These are phyloP conservation scores for Rhodosporidiobolus sp. DNA, from an alignment of 768 basidiomycete genomes.

Conservation along the genomic window DNA sequence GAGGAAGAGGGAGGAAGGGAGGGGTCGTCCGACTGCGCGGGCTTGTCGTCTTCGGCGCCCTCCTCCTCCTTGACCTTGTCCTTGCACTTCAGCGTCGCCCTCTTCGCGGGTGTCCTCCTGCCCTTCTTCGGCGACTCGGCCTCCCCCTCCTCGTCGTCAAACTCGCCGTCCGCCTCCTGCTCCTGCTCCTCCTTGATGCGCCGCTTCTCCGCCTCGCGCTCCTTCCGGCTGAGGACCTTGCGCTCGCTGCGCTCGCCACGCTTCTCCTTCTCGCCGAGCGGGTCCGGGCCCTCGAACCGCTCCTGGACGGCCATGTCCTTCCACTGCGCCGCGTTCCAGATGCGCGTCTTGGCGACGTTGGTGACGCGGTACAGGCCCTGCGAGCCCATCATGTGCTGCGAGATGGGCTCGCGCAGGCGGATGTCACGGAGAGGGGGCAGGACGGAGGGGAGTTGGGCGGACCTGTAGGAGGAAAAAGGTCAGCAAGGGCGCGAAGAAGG, in stretches of 20 bases:
- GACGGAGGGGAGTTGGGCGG: constrained; percentile 66
- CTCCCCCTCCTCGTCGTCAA: constrained; percentile 45
- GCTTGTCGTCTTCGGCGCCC: not conserved
- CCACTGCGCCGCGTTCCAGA: constrained; percentile 86
- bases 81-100: constrained; percentile 2
- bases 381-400: constrained; percentile 82
- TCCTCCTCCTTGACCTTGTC: not conserved
- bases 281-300: constrained; percentile 64
- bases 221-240: constrained; percentile 38
- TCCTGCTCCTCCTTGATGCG: constrained; percentile 19
- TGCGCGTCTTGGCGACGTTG: constrained; percentile 81
- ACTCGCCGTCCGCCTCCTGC: constrained; percentile 20
- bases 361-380: constrained; percentile 78
- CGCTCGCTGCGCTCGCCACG: constrained; percentile 25
- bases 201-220: constrained; percentile 29
- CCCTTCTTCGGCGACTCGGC: constrained; percentile 13
- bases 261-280: constrained; percentile 24
- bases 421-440: constrained; percentile 67
- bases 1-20: not conserved
- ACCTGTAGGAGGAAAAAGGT: constrained; percentile 54
- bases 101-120: constrained; percentile 7
- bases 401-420: constrained; percentile 83
- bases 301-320: constrained; percentile 69
- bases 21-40: not conserved
- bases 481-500: not conserved